Base-by-base conservation (phyloP, 352 stramenopile species). In the Phytophthora citrophthora region DNA sequence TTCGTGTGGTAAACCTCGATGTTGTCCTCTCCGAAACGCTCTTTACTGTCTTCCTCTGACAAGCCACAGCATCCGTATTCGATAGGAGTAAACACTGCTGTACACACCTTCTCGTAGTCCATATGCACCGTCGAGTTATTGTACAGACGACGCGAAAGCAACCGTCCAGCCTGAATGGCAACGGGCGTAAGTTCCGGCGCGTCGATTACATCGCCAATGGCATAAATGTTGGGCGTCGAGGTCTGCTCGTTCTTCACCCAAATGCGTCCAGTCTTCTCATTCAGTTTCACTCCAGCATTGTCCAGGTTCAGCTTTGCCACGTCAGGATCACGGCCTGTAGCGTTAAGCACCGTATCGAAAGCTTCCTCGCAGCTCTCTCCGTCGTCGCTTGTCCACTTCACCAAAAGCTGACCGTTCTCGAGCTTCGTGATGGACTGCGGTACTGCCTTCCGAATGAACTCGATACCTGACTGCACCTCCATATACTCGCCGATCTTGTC, bases 131-230 rank as follows among this genome's bases (percentile, higher is more conserved):
- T 79, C 18, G 80, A 74, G 40, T 83, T 85, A 62, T 86, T 90
- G 75, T 96, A 99, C 26, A 99, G 73, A 48, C 96, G 95, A 16
- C 92, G 88, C 34, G 94, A 86, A n/a, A 99, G 82, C 29, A 90
- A 63, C 27, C 84, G 83, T 39, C 97, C 97, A 3, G 96, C 94
- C 71, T 99, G 91, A 61, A 99, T 99, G 5, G 97, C 97, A 36
- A 99, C 97, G 4, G 97, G 97, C 10, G 97, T 99, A 36, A 99
- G 86, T 78, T 99, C 97, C 0, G 95, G 96, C 55, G 89, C 94
- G 50, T 98, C 92, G 70, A 98, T 96, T 12, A 98, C 96, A 86
- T 99, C 97, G 27, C 97, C 97, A 52, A 99, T 95, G 15, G 96
- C 97, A 68, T 98, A 99, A 61, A 99, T 95, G 74, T 99, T 98